A percentile compares a stretch with the other conserved stretches of the same genome.
Conservation (phyloP, 2,329 filamentous ascomycete species). For the Zymoseptoria crescenta region DNA sequence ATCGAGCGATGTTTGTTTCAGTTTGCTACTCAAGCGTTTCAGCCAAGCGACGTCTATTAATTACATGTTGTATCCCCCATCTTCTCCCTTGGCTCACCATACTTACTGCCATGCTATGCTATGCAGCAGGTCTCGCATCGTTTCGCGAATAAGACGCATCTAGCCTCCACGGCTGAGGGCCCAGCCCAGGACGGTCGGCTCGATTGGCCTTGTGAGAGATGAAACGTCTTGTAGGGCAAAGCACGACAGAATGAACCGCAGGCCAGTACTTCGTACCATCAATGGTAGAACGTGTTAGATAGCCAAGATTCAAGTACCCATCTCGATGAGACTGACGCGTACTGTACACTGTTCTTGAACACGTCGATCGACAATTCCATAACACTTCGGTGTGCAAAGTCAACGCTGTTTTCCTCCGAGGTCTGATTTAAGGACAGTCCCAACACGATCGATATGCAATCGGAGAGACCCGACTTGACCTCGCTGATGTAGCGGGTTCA, state of each 20-base stretch:
- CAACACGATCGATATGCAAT: too few relatives aligned
- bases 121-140: neutral
- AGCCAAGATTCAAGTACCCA: too few relatives aligned
- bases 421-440: too few relatives aligned
- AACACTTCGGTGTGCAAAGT: too few relatives aligned
- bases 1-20: constrained; percentile 1
- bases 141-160: neutral
- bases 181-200: neutral
- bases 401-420: too few relatives aligned
- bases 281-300: too few relatives aligned
- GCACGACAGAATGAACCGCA: neutral
- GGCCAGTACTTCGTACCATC: too few relatives aligned
- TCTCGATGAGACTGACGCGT: too few relatives aligned
- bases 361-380: too few relatives aligned
- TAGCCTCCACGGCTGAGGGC: neutral
- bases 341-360: too few relatives aligned
- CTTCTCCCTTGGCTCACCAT: neutral
- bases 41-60: constrained; percentile 7
- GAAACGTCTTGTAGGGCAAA: neutral
- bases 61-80: neutral
- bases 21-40: constrained; percentile 7
- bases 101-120: neutral
- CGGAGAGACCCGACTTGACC: too few relatives aligned
- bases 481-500: too few relatives aligned
- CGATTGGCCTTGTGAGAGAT: constrained; percentile 7